Evolutionary conservation across 768 basidiomycete species (phyloP).

Genomic region (Tulasnella calospora): DNA sequence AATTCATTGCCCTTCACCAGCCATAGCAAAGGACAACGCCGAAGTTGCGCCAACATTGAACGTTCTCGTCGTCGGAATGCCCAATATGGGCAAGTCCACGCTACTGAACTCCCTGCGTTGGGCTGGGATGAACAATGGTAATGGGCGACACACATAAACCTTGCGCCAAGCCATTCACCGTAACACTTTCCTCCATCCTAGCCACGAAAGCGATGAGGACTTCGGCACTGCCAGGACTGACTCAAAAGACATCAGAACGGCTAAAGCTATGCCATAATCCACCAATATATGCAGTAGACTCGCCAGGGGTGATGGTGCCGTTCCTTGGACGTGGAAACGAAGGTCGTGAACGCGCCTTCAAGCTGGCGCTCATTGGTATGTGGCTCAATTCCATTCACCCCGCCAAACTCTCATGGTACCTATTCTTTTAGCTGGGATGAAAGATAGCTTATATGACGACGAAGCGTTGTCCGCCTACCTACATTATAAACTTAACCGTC

Average conservation of each 20-base stretch:
- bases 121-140: slow-evolving; percentile 83
- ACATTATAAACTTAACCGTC: slow-evolving; percentile 73
- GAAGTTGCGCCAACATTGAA: slow-evolving; percentile 68
- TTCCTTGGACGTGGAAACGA: slow-evolving; percentile 80
- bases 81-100: slow-evolving; percentile 96
- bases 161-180: neutral
- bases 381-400: slow-evolving; percentile 25
- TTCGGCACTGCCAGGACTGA: slow-evolving; percentile 84
- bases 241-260: slow-evolving; percentile 80
- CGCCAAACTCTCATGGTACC: slow-evolving; percentile 1
- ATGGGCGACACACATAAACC: slow-evolving; percentile 35
- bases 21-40: slow-evolving; percentile 62
- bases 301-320: slow-evolving; percentile 95
- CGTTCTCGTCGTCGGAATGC: slow-evolving; percentile 95
- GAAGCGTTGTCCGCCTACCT: slow-evolving; percentile 83
- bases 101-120: slow-evolving; percentile 83
- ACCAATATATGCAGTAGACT: slow-evolving; percentile 84
- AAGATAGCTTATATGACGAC: slow-evolving; percentile 82
- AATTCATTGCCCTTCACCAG: slow-evolving; percentile 37
- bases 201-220: slow-evolving; percentile 87
- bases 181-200: neutral
- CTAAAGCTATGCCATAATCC: slow-evolving; percentile 72
- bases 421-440: slow-evolving; percentile 70
- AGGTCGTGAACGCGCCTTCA: slow-evolving; percentile 88
- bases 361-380: slow-evolving; percentile 88